Evolutionary conservation across 78 protist species (phyloP).

Genomic region (Pelomyxa schiedti): DNA sequence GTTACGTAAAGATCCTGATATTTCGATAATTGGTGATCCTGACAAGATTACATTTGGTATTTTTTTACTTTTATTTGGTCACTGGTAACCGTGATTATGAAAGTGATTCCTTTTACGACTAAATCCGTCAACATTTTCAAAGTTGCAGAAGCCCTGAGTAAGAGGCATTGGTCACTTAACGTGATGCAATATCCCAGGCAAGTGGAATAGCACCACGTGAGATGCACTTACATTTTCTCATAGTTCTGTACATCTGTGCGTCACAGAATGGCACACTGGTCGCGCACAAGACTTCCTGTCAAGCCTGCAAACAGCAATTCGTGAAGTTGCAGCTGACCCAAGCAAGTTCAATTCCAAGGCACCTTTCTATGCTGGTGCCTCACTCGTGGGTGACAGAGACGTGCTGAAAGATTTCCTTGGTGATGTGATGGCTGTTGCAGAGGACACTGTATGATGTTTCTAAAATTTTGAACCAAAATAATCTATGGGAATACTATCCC

Average conservation of each 20-base stretch:
- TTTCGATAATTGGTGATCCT: neutral
- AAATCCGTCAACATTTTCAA: neutral
- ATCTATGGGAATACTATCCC: too few species aligned
- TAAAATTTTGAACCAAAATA: too few species aligned
- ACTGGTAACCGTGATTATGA: too few species aligned
- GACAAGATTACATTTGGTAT: neutral
- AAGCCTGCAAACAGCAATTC: neutral
- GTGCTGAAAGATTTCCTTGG: too few species aligned
- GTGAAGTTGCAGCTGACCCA: neutral
- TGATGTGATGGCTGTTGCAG: too few species aligned
- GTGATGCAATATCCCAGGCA: neutral
- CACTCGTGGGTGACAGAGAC: too few species aligned
- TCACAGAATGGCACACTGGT: neutral
- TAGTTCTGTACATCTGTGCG: neutral
- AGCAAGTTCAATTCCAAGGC: neutral
- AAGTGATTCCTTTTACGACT: neutral
- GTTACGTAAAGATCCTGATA: neutral
- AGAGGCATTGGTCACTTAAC: neutral
- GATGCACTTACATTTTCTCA: neutral
- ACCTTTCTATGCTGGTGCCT: neutral
- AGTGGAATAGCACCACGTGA: neutral
- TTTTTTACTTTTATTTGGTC: too few species aligned
- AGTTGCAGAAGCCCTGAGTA: neutral
- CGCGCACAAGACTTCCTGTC: neutral
- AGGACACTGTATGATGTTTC: too few species aligned